These are phyloP conservation scores for Zymoseptoria ardabiliae DNA, from an alignment of 2,329 filamentous ascomycete species.

Conservation along the genomic window DNA sequence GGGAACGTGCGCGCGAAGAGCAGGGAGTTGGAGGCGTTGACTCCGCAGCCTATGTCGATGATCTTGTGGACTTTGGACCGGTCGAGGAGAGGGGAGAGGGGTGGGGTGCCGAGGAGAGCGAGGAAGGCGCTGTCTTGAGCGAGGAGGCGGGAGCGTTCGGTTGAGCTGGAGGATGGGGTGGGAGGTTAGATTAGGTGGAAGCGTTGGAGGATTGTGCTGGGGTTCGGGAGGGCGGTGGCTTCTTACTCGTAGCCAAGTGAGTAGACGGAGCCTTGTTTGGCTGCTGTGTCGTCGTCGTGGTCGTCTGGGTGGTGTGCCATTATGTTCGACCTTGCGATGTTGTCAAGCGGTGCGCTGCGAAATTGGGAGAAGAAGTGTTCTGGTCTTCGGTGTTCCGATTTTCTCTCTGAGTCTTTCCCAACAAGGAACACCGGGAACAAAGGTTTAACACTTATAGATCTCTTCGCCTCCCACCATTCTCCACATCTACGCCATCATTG, in stretches of 20 bases:
- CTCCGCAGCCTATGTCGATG: background rate
- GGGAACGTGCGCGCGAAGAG: background rate
- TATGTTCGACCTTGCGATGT: no score
- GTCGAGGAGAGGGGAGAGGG: background rate
- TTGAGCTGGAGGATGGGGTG: background rate
- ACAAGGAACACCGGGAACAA: no score
- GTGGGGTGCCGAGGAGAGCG: slow-evolving; percentile 6
- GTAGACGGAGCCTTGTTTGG: background rate
- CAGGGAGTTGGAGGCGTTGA: background rate
- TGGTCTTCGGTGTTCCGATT: no score
- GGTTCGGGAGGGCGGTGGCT: background rate
- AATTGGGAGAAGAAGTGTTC: no score
- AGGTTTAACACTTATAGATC: background rate
- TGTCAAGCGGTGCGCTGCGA: no score
- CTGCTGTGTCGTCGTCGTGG: background rate
- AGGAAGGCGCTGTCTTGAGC: slow-evolving; percentile 6
- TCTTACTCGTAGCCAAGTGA: background rate
- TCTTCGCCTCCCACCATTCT: background rate
- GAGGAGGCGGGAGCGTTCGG: slow-evolving; percentile 5
- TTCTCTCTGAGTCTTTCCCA: no score
- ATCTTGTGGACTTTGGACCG: background rate
- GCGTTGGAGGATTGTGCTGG: background rate
- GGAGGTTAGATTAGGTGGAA: background rate
- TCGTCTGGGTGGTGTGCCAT: background rate
- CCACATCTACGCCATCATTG: background rate